Evolutionary conservation across 306 rosid genomes (phyloP).

Genomic region (Adenanthera pavonina): DNA sequence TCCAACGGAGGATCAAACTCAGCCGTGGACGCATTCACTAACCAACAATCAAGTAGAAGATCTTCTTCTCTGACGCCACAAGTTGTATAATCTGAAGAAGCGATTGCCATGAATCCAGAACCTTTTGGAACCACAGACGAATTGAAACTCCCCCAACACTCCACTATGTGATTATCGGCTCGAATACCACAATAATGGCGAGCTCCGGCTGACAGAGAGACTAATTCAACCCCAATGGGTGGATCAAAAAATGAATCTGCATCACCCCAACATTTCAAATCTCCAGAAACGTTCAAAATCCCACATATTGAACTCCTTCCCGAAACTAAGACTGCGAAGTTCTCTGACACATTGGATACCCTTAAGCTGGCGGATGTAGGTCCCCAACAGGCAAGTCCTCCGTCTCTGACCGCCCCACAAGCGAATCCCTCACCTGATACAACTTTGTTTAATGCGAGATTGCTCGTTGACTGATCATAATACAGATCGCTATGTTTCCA

Average conservation of each 20-base stretch:
- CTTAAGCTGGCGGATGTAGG: conserved; percentile 58
- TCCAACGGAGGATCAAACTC: conserved; percentile 86
- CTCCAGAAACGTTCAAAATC: conserved; percentile 55
- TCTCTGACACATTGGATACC: conserved; percentile 53
- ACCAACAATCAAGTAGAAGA: conserved; percentile 87
- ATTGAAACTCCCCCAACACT: conserved; percentile 86
- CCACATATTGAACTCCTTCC: conserved; percentile 74
- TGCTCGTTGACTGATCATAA: conserved; percentile 47
- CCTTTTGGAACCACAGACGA: conserved; percentile 68
- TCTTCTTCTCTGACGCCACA: conserved; percentile 92
- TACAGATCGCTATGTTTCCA: conserved; percentile 55
- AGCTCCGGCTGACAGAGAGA: conserved; percentile 68
- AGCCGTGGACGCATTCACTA: conserved; percentile 54
- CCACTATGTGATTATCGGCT: conserved; percentile 71
- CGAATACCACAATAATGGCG: conserved; percentile 79
- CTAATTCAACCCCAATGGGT: conserved; percentile 35
- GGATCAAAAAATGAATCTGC: conserved; percentile 45
- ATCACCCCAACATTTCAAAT: conserved; percentile 80
- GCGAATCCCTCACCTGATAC: conserved; percentile 88
- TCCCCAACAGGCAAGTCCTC: conserved; percentile 88
- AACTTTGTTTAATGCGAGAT: conserved; percentile 53
- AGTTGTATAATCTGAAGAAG: conserved; percentile 78
- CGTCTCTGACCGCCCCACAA: conserved; percentile 68
- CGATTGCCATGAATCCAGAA: conserved; percentile 76
- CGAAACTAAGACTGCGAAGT: conserved; percentile 59